These are phyloP conservation scores for Dactylonectria estremocensis DNA, from an alignment of 2,329 filamentous ascomycete species.

Conservation along the genomic window DNA sequence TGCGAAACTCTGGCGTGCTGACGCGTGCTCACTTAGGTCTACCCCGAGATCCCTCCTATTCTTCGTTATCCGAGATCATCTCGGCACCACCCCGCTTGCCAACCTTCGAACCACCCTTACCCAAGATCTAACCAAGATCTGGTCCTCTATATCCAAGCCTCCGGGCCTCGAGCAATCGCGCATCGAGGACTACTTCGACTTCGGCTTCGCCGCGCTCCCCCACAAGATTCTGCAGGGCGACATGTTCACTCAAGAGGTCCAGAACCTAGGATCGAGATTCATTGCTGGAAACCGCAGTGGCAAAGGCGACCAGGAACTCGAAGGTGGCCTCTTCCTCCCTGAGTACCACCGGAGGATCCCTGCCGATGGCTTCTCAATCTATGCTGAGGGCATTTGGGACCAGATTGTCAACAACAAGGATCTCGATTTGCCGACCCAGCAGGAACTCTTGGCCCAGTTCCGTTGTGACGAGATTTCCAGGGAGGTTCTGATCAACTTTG, in stretches of 20 bases:
- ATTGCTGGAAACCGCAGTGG: constrained; percentile 82
- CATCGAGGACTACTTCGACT: constrained; percentile 99
- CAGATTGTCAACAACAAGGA: constrained; percentile 99
- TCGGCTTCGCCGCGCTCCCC: constrained; percentile 94
- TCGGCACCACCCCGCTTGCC: constrained; percentile 89
- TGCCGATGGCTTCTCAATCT: constrained; percentile 95
- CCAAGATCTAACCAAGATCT: constrained; percentile 92
- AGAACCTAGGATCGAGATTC: constrained; percentile 86
- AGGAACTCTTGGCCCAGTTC: constrained; percentile 97
- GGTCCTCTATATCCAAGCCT: constrained; percentile 93
- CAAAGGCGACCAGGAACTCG: constrained; percentile 79
- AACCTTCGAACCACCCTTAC: constrained; percentile 93
- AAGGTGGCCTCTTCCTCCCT: constrained; percentile 88
- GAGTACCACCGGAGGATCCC: constrained; percentile 97
- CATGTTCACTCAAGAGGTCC: constrained; percentile 86
- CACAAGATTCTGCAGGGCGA: constrained; percentile 98
- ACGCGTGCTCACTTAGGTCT: constrained; percentile 67
- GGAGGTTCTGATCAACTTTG: constrained; percentile 88
- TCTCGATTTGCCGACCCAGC: constrained; percentile 94
- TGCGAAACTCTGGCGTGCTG: constrained; percentile 29
- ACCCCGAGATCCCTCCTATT: constrained; percentile 93
- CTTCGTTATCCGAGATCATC: constrained; percentile 98
- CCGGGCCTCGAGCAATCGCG: constrained; percentile 87
- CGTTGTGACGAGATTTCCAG: constrained; percentile 96
- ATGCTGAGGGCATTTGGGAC: constrained; percentile 96